Evolutionary conservation across 768 basidiomycete species (phyloP).

Genomic region (Rhizopogon salebrosus): DNA sequence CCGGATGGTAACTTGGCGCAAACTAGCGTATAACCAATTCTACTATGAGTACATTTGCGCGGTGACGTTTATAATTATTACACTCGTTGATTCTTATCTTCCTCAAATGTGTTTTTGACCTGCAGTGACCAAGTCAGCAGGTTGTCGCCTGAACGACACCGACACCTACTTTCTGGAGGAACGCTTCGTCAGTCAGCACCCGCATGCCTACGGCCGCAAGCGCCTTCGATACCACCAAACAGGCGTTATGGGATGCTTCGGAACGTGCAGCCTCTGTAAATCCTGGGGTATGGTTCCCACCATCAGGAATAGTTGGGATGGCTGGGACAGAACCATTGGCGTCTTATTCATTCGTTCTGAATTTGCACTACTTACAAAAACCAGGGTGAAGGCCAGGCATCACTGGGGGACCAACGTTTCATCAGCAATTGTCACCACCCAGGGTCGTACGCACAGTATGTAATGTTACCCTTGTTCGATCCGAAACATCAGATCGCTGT

Average conservation of each 20-base stretch:
- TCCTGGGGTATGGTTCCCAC: constrained; percentile 67
- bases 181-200: constrained; percentile 56
- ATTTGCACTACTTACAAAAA: constrained; percentile 25
- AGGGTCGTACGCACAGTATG: constrained; percentile 43
- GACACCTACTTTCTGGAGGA: constrained; percentile 45
- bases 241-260: constrained; percentile 52
- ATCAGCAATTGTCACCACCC: constrained; percentile 3
- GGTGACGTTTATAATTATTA: neutral
- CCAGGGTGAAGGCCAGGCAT: constrained; percentile 64
- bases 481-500: neutral
- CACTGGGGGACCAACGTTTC: neutral
- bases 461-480: constrained; percentile 38
- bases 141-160: neutral
- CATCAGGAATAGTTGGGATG: constrained; percentile 60
- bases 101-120: constrained; percentile 41
- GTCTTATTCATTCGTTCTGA: neutral
- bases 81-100: constrained; percentile 25
- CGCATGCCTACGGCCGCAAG: constrained; percentile 62
- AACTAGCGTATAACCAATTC: too few relatives aligned
- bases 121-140: constrained; percentile 9
- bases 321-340: constrained; percentile 30
- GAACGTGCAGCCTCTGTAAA: constrained; percentile 58
- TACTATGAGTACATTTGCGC: too few relatives aligned
- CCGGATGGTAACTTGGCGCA: too few relatives aligned
- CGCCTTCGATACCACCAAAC: constrained; percentile 56